Base-by-base conservation (phyloP, 371 early-diverging fungal species). In the Phascolomyces articulosus region DNA sequence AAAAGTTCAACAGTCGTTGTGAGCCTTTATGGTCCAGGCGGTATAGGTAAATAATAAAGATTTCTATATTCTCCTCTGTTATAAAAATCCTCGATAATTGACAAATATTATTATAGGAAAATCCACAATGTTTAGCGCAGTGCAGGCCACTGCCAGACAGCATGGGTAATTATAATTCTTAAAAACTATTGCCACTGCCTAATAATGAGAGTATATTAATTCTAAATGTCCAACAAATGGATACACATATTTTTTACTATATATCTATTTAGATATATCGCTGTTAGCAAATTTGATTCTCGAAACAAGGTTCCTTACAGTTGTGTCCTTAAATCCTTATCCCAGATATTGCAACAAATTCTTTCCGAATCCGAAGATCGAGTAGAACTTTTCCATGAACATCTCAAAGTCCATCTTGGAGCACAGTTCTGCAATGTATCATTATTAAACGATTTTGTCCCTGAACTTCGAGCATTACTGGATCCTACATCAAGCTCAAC, bases 261-360 rank as follows among this genome's bases (percentile, higher is more conserved):
- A 9, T 6, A 34, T 34, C 9, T 34, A 11, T 34, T 11, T 44
- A 76, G 81, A n/a, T 81, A 77, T 60, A 71, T 81, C 11, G 82
- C 82, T 23, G 65, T 61, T 0, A 55, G 73, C 3, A 81, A 81
- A 58, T 78, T 76, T 53, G 82, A 81, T 47, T 65, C 69, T 15
- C 62, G 81, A 31, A 76, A 78, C 26, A 69, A 71, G 51, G 65
- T 66, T n/a, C 81, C 81, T 24, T 80, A 78, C 51, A 74, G 72
- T n/a, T 71, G 76, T 27, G 72, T 80, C 4, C 61, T 78, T 13
- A 73, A 71, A 29, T 75, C 70, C 11, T 58, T 80, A 21, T 80
- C 81, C 18, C 78, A 78, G 60, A 74, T 80, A 7, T 26, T 80
- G 27, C 78, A 78, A 27, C 81, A 80, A 53, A 74, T 80, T 28